Percentiles rank a stretch among this genome's conserved stretches.
phyloP scores from a whole-genome alignment of 306 rosid genomes.

The Cucumis sativus region Cucumber_9930_V3 NC_026656.2:7587001-7587500 shows the following conservation, averaged over 20 bases:
- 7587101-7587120: not conserved
- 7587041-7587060: not conserved
- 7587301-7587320: not conserved
- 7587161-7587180: not conserved
- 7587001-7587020: not conserved
- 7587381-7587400: not conserved
- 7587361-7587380: not conserved
- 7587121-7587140: not conserved
- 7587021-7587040: not conserved
- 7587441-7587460: not conserved
- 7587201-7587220: not conserved
- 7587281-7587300: not conserved
- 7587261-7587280: not conserved
- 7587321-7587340: not conserved
- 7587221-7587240: not conserved
- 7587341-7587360: not conserved
- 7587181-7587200: not conserved
- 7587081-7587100: not conserved
- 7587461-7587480: not conserved
- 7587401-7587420: not conserved
- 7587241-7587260: not conserved
- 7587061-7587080: not conserved
- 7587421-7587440: not conserved
- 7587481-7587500: not conserved
- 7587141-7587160: not conserved